Evolutionary conservation across 768 basidiomycete species (phyloP), one percentile per base, ranked within the genome.

Genomic region (Naganishia kalamii): DNA sequence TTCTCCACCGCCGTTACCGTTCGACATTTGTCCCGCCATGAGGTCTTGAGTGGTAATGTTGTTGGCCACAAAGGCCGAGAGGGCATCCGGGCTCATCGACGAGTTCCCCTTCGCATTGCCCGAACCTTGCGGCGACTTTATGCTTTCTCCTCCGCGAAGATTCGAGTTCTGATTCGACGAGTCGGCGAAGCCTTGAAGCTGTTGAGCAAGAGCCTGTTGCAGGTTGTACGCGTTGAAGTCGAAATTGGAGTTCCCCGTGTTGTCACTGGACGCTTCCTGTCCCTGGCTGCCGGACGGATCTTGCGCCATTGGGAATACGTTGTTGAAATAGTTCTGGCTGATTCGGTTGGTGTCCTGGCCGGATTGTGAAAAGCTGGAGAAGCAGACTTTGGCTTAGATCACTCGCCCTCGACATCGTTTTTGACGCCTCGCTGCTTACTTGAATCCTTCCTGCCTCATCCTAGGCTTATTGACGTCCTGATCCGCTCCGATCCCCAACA

Each of bases 151-250:
- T 32, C 35, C 23, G 13, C 37, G 54, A 17, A 37, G 11, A 23
- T 57, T 23, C 4, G 54, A 40, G 17, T n/a, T 33, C 23, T 37
- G 35, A 5, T 35, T 37, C 1, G 54, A 19, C 21, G 35, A 37
- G 19, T 57, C 54, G 7, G 54, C 54, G 3, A 57, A 35, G 13
- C 37, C 40, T 17, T 57, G 54, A 33, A 57, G 33, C n/a, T 57
- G 54, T 25, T 57, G 54, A 27, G 54, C 54, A 21, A 57, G 54
- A 8, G 54, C 54, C 21, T 37, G 54, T 57, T 57, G 54, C 23
- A 57, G 35, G 54, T 57, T 57, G 37, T 57, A 57, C 12, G 33
- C 33, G 17, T 37, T 25, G 54, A 57, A 23, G 13, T 25, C 54
- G 54, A 23, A 35, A 21, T 37, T 35, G 23, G 23, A 6, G 37